Percentiles rank a stretch among this genome's conserved stretches.
These are phyloP conservation scores for Pyrrhoderma noxium DNA, from an alignment of 1,284 basidiomycete species.

Conservation along the genomic window DNA sequence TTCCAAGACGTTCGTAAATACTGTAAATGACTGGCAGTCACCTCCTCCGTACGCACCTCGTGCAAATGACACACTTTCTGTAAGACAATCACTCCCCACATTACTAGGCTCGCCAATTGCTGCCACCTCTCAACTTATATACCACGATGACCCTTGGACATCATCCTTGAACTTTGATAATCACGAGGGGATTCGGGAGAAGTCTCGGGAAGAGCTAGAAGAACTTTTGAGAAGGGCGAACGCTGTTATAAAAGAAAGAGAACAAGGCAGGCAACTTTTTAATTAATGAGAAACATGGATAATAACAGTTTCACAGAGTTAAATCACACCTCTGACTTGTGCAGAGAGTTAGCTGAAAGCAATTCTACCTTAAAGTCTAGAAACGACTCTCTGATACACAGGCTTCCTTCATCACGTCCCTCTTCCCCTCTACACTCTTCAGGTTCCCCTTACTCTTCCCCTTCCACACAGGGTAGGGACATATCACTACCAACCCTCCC, in stretches of 20 bases:
- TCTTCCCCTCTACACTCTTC: constrained; percentile 28
- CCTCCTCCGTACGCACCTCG: constrained; percentile 17
- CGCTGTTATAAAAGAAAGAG: constrained; percentile 65
- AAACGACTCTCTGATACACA: constrained; percentile 58
- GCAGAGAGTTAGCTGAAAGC: constrained; percentile 61
- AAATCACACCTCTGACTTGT: constrained; percentile 55
- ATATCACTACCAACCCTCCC: constrained; percentile 14
- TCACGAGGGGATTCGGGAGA: constrained; percentile 4
- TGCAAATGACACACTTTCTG: background rate
- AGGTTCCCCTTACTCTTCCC: constrained; percentile 19
- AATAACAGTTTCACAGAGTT: constrained; percentile 42
- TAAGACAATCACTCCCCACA: constrained; percentile 1
- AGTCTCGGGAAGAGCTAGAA: constrained; percentile 65
- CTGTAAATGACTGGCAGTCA: constrained; percentile 1
- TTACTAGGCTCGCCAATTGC: constrained; percentile 14
- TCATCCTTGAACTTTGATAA: no score
- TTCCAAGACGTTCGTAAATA: background rate
- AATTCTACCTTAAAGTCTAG: constrained; percentile 61
- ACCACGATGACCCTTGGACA: background rate
- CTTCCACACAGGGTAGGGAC: constrained; percentile 20
- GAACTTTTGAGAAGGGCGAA: constrained; percentile 61
- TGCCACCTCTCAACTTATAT: constrained; percentile 11
- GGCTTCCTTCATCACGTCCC: constrained; percentile 39
- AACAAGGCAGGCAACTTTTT: constrained; percentile 48
- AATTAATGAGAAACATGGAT: constrained; percentile 1